Conservation (phyloP, 2,329 filamentous ascomycete species). For the Aureobasidium subglaciale region DNA sequence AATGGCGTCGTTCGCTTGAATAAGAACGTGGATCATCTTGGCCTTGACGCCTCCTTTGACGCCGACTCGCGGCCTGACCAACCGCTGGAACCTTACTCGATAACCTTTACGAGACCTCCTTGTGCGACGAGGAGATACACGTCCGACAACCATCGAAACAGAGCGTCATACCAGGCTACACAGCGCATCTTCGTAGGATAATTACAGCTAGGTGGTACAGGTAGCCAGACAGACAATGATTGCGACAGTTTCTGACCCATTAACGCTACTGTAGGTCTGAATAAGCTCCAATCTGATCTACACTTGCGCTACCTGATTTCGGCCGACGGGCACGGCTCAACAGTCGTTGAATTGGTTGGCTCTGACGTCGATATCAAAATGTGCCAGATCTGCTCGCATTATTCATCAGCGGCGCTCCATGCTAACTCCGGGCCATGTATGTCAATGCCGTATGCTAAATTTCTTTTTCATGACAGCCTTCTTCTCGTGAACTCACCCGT, state of each 20-base stretch:
- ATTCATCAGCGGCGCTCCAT: constrained; percentile 12
- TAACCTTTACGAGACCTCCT: neutral
- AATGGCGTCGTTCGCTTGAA: neutral
- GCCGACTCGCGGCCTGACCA: neutral
- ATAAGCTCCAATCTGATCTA: constrained; percentile 14
- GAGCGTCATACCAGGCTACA: neutral
- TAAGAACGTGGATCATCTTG: constrained; percentile 7
- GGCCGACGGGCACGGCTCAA: constrained; percentile 9
- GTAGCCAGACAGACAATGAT: neutral
- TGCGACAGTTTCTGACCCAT: neutral
- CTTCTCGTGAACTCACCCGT: neutral
- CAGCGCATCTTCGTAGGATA: neutral
- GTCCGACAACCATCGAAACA: too few species aligned
- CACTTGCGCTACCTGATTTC: neutral
- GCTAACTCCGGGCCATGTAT: constrained; percentile 8
- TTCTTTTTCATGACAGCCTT: constrained; percentile 2
- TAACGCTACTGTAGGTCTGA: constrained; percentile 3
- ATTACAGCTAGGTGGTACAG: neutral
- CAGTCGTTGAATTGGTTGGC: constrained; percentile 11
- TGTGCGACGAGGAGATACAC: neutral
- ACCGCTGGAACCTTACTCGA: neutral
- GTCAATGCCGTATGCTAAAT: neutral
- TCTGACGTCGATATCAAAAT: constrained; percentile 15
- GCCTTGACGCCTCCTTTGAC: neutral
- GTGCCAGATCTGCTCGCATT: constrained; percentile 6